Evolutionary conservation across 495 filamentous ascomycete species (phyloP).

Genomic region (Umbilicaria muhlenbergii): DNA sequence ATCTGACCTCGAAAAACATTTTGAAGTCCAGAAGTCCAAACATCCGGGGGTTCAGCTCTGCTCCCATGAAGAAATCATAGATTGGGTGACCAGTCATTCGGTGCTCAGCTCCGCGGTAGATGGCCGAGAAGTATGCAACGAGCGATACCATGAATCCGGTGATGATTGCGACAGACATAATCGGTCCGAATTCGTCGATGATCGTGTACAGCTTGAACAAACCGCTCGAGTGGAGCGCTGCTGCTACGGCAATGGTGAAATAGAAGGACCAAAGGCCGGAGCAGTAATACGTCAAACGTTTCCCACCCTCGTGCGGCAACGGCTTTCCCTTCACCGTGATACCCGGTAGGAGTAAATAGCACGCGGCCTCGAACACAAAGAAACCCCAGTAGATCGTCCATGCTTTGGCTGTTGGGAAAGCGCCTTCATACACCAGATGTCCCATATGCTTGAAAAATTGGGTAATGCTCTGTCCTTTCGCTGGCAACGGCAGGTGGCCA

Average conservation of each 20-base stretch:
- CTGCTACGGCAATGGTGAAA: constrained; percentile 53
- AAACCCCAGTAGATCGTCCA: constrained; percentile 93
- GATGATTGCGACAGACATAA: constrained; percentile 80
- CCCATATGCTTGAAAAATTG: constrained; percentile 56
- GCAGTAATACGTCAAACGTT: constrained; percentile 87
- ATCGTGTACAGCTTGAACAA: constrained; percentile 85
- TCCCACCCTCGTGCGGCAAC: constrained; percentile 61
- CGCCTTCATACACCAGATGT: constrained; percentile 59
- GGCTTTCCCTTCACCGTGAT: constrained; percentile 74
- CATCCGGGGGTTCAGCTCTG: constrained; percentile 90
- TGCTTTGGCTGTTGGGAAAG: constrained; percentile 62
- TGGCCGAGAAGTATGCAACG: constrained; percentile 69
- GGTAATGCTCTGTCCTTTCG: constrained; percentile 42
- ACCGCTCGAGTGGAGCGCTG: constrained; percentile 59
- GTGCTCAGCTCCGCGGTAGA: constrained; percentile 65
- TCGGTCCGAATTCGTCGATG: constrained; percentile 86
- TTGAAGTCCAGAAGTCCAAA: constrained; percentile 92
- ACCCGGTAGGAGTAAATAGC: constrained; percentile 75
- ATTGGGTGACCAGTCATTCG: constrained; percentile 84
- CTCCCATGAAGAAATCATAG: constrained; percentile 99
- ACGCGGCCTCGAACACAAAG: constrained; percentile 64
- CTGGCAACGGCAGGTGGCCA: constrained; percentile 58
- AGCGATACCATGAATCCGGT: constrained; percentile 70
- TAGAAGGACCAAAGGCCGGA: constrained; percentile 80
- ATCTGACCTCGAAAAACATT: constrained; percentile 98